Evolutionary conservation across 345 rosid genomes (phyloP), one percentile per base, ranked within the genome.

Genomic region (Anastatica hierochuntica): DNA sequence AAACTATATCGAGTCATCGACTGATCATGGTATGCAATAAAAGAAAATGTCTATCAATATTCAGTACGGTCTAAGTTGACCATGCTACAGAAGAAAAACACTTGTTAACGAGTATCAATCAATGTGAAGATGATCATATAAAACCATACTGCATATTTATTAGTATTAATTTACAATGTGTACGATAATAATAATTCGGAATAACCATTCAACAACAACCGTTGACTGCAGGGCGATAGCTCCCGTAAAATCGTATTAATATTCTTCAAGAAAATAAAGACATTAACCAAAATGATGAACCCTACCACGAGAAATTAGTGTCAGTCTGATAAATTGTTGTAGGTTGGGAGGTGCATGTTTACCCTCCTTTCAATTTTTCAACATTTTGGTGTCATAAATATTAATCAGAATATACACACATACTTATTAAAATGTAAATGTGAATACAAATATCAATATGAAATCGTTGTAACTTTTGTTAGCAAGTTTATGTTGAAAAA

Each of bases 251-350:
- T 35, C 24, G 35, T 43, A 4, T 36, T 56, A 8, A 41, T 23
- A 20, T 46, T 46, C 47, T 29, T 17, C 14, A 8, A 33, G 36
- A 44, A 57, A 57, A 57, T 7, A n/a, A 49, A 43, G 57, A 49
- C 30, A 18, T 34, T 33, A 56, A 35, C 29, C 16, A 34, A 47
- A 43, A 49, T 24, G 40, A 56, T 7, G n/a, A 49, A 41, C 55
- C 65, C 70, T 58, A 66, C 59, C 64, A 66, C 59, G 53, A 35
- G 54, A 43, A 44, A 50, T 18, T 45, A 58, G 15, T 66, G 65
- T 44, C 60, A 58, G 60, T 27, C 60, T 58, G 53, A 66, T 58
- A 58, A 66, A 43, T 45, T 66, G 49, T 44, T 66, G 60, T 58
- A 58, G 60, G 71, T 58, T 58, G 65, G 71, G 43, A 66, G 55